Conservation (phyloP, 1,284 basidiomycete genomes). For the Boletus coffeatus region DNA sequence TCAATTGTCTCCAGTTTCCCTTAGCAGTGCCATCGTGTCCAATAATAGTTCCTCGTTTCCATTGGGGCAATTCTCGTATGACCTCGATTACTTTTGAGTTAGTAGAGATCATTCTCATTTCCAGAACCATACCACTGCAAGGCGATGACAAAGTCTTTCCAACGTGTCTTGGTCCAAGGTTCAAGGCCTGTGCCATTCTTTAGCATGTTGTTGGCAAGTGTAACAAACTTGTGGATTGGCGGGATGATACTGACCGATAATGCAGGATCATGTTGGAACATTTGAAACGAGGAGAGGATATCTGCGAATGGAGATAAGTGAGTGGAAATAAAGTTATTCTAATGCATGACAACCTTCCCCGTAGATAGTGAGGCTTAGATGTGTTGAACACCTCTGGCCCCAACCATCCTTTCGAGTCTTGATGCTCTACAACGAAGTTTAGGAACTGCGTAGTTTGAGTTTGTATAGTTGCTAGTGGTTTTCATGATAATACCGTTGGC, state of each 20-base stretch:
- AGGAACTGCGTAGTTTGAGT: constrained; percentile 45
- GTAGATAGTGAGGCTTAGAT: constrained; percentile 37
- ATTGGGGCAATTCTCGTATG: constrained; percentile 4
- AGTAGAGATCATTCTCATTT: not conserved
- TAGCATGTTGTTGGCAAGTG: constrained; percentile 52
- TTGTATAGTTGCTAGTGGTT: constrained; percentile 23
- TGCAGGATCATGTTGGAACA: constrained; percentile 2
- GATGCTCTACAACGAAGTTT: constrained; percentile 48
- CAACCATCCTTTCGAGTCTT: constrained; percentile 52
- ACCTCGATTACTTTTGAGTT: not conserved
- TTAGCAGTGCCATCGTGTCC: not conserved
- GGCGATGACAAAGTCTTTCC: constrained; percentile 53
- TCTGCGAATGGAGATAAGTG: not conserved
- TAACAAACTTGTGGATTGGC: constrained; percentile 45
- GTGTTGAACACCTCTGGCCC: constrained; percentile 50
- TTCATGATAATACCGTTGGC: constrained; percentile 2
- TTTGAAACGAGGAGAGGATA: constrained; percentile 1
- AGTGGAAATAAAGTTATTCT: not conserved
- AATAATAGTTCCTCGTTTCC: not conserved
- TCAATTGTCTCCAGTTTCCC: not conserved
- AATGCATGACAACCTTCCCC: constrained; percentile 24
- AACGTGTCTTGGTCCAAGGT: constrained; percentile 48
- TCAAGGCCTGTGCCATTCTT: constrained; percentile 47
- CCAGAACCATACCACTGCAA: constrained; percentile 40
- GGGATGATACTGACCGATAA: not conserved